phyloP scores from a whole-genome alignment of 768 basidiomycete genomes.

The Lactarius tabidus region DNA sequence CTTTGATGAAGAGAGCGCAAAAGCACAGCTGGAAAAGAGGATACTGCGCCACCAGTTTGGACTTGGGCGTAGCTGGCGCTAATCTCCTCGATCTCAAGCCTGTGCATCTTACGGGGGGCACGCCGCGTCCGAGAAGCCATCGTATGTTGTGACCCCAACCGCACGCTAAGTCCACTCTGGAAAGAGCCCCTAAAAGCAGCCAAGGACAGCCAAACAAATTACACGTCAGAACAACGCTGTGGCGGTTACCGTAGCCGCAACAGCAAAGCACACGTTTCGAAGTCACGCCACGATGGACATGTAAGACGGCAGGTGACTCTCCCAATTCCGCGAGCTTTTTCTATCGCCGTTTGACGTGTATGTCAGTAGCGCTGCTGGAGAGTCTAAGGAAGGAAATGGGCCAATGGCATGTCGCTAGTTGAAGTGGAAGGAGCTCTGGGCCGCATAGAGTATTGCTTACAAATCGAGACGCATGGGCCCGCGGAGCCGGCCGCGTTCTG shows the following conservation, averaged over 20 bases:
- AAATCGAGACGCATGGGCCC: background rate
- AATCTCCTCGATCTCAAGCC: background rate
- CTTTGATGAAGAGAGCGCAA: background rate
- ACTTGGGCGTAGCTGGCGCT: background rate
- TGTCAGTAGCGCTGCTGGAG: background rate
- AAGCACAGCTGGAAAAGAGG: background rate
- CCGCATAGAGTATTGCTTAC: background rate
- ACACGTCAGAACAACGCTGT: background rate
- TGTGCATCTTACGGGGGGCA: background rate
- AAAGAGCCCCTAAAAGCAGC: background rate
- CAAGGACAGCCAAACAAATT: background rate
- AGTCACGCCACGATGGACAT: background rate
- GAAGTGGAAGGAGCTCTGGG: background rate
- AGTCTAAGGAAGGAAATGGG: background rate
- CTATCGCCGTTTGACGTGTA: background rate
- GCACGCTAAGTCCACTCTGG: background rate
- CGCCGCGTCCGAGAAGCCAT: background rate
- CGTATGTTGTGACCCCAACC: background rate
- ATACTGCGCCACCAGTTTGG: background rate
- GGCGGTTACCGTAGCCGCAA: background rate
- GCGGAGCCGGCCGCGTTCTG: background rate
- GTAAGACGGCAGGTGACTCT: background rate
- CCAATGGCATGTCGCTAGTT: background rate
- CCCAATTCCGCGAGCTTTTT: constrained; percentile 5
- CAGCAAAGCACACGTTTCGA: background rate